phyloP scores from a whole-genome alignment of 192 early-diverging fungal genomes.

The Coemansia sp. region DNA sequence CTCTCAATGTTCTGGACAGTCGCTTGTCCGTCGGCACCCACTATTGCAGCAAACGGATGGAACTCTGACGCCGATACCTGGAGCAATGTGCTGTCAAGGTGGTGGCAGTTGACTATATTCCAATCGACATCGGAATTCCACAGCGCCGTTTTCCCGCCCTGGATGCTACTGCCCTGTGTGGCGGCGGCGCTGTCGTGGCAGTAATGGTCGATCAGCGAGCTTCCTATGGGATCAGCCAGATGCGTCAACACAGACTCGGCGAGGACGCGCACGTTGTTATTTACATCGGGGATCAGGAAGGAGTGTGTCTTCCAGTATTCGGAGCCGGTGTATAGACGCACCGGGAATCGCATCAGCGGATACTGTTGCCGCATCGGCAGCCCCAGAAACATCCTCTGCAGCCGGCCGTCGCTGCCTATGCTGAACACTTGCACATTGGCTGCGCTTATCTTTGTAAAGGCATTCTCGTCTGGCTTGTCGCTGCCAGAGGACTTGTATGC shows the following conservation, averaged over 20 bases:
- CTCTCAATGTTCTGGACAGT: conserved; percentile 15
- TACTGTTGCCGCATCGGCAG: conserved; percentile 17
- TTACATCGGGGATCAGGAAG: conserved; percentile 16
- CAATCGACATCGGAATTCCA: not conserved
- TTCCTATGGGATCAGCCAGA: not conserved
- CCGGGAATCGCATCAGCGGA: conserved; percentile 3
- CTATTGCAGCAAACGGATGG: conserved; percentile 26
- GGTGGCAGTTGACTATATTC: not conserved
- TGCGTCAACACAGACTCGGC: not conserved
- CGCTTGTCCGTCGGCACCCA: conserved; percentile 15
- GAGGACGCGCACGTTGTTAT: conserved; percentile 25
- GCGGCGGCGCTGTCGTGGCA: not conserved
- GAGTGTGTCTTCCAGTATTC: conserved; percentile 22
- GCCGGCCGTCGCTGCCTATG: conserved; percentile 19
- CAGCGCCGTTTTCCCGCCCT: not conserved
- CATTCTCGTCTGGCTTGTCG: not conserved
- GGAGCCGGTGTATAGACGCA: not conserved
- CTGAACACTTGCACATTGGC: conserved; percentile 19
- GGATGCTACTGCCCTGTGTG: too few species aligned
- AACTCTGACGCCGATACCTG: conserved; percentile 17
- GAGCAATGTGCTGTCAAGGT: conserved; percentile 1
- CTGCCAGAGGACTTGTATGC: not conserved
- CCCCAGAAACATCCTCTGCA: conserved; percentile 17
- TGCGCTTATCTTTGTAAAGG: conserved; percentile 12
- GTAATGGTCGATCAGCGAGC: not conserved